A percentile compares a stretch with the other conserved stretches of the same genome.
Evolutionary conservation across 176 grass and related monocot species (phyloP).

Genomic region (Aegilops tauschii): DNA sequence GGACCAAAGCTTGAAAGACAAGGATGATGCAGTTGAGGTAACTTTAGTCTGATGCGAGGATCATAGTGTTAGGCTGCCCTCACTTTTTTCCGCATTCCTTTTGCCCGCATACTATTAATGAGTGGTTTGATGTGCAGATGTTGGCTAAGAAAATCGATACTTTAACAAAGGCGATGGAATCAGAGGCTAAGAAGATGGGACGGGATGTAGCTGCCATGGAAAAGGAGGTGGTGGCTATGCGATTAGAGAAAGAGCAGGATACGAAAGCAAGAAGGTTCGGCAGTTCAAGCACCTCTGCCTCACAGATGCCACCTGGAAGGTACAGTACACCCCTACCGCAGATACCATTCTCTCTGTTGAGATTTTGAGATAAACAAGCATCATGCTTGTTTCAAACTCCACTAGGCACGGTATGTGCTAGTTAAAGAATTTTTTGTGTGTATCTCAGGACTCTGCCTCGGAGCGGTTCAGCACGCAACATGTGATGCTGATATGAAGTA

Average conservation of each 20-base stretch:
- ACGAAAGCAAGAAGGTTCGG: constrained; percentile 58
- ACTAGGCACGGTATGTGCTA: neutral
- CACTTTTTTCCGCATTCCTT: neutral
- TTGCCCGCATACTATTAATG: neutral
- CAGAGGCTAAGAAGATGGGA: constrained; percentile 91
- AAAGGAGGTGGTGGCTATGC: constrained; percentile 71
- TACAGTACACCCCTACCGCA: neutral
- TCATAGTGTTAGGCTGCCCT: neutral
- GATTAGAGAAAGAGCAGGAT: constrained; percentile 85
- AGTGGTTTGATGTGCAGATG: constrained; percentile 55
- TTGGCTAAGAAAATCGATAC: constrained; percentile 94
- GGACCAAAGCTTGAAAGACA: constrained; percentile 90
- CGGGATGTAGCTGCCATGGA: constrained; percentile 82
- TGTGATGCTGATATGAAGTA: constrained; percentile 31
- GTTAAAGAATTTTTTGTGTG: neutral
- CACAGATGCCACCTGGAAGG: constrained; percentile 66
- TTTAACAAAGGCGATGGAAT: constrained; percentile 92
- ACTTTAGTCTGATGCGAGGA: neutral
- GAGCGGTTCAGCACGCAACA: constrained; percentile 49
- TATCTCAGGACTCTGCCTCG: constrained; percentile 40
- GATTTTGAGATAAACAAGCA: neutral
- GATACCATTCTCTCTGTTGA: neutral
- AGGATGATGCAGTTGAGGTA: constrained; percentile 97
- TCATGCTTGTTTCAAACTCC: neutral
- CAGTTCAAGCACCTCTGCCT: constrained; percentile 44